Evolutionary conservation across 164 flowering plant genomes (phyloP), one percentile per base, ranked within the genome.

Genomic region (Annona cherimola): DNA sequence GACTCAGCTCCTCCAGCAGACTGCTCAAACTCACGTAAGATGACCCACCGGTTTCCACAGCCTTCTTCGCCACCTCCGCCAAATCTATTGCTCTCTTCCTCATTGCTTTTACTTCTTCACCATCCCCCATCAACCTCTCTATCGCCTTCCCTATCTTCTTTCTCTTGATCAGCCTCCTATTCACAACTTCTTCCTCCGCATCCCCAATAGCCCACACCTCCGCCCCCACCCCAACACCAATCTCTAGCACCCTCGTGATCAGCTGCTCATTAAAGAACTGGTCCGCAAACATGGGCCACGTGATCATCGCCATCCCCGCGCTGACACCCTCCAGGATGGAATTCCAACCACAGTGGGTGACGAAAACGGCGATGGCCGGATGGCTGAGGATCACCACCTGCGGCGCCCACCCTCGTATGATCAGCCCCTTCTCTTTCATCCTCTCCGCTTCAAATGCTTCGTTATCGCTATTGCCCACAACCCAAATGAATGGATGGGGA

Each of bases 211-310:
- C 59, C 79, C 78, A 77, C 16, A 42, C 44, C 45, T 60, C 11
- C 40, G 8, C 43, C 12, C 83, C 84, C 3, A 81, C 75, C 1
- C 81, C 42, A 1, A 86, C 79, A 2, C 84, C 91, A 39, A 82
- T 73, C 73, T 63, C 61, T 73, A 87, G 45, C 4, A 85, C 70
- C 11, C 85, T 74, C 0, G 81, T 85, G 6, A 85, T 57, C 4
- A 88, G 64, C 75, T 83, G 84, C 81, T 86, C 91, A 45, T 90
- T 90, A 0, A 76, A 46, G 72, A 84, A 87, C 69, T 90, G 92
- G 26, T 88, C 91, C 0, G 84, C 77, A 60, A 85, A 86, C 46
- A 85, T 74, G 0, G 92, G 92, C 89, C 91, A 90, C 0, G 90
- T 86, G 5, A 86, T 63, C 89, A 88, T 79, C 7, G 92, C 89